These are phyloP conservation scores for Herpetomonas samuelpessoai DNA, from an alignment of 208 protist species.

Conservation along the genomic window DNA sequence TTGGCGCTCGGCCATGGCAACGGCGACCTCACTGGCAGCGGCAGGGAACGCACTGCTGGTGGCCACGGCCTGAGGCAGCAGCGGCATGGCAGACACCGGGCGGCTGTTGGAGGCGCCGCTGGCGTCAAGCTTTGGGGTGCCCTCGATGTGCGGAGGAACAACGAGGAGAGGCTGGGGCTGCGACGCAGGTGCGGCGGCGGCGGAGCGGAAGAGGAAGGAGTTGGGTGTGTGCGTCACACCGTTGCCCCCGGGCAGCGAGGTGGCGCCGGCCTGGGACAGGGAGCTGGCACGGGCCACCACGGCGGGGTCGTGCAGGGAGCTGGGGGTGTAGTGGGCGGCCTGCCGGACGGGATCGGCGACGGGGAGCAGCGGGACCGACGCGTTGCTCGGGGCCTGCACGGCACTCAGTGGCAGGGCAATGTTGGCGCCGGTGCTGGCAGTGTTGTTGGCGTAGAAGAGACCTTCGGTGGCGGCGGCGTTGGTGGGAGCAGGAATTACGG, in stretches of 20 bases:
- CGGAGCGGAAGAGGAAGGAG: conserved; percentile 24
- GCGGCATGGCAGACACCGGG: conserved; percentile 9
- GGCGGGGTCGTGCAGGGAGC: background rate
- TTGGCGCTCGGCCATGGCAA: background rate
- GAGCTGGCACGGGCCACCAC: conserved; percentile 6
- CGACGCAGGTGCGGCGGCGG: conserved; percentile 14
- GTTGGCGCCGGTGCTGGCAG: background rate
- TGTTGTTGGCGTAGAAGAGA: conserved; percentile 17
- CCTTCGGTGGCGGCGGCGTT: background rate
- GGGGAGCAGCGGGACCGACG: conserved; percentile 11
- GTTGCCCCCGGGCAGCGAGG: conserved; percentile 8
- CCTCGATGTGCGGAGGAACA: conserved; percentile 27
- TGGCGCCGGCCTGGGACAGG: conserved; percentile 11
- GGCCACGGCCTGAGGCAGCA: conserved; percentile 5
- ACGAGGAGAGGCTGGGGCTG: conserved; percentile 30
- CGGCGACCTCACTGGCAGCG: too few species aligned
- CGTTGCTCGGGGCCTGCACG: background rate
- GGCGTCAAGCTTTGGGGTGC: conserved; percentile 14
- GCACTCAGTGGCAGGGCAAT: background rate
- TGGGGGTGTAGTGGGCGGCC: conserved; percentile 7
- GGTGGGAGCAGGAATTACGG: background rate
- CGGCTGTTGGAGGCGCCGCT: conserved; percentile 10
- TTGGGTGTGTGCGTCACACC: conserved; percentile 7
- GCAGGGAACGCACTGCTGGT: too few species aligned
- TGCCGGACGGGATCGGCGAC: conserved; percentile 7